phyloP scores from a whole-genome alignment of 2,329 filamentous ascomycete genomes.

The Xylogone sp. region DNA sequence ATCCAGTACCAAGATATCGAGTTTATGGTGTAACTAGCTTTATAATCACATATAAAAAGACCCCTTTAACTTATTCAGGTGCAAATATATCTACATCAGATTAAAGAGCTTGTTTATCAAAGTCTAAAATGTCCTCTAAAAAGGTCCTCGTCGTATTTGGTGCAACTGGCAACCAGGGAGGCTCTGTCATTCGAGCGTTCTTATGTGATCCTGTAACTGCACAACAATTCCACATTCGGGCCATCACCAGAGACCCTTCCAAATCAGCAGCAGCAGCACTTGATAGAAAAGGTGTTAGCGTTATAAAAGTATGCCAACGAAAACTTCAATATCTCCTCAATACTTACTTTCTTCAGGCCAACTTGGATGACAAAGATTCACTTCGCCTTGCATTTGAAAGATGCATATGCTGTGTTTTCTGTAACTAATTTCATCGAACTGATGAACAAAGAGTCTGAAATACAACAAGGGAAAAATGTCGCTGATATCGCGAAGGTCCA shows the following conservation, averaged over 20 bases:
- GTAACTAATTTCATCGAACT: constrained; percentile 22
- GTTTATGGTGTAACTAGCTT: too few species aligned
- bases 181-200: constrained; percentile 40
- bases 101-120: background rate
- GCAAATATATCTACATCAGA: background rate
- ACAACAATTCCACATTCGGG: constrained; percentile 40
- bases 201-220: constrained; percentile 35
- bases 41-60: background rate
- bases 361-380: constrained; percentile 36
- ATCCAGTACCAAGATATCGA: too few species aligned
- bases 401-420: constrained; percentile 16
- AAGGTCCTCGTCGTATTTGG: constrained; percentile 42
- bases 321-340: background rate
- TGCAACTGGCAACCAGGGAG: constrained; percentile 45
- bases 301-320: constrained; percentile 26
- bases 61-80: background rate
- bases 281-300: constrained; percentile 35
- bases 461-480: constrained; percentile 29
- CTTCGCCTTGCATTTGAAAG: constrained; percentile 26
- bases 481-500: constrained; percentile 30
- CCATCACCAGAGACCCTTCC: constrained; percentile 40
- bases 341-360: constrained; percentile 18
- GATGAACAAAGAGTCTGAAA: constrained; percentile 24
- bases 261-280: constrained; percentile 38
- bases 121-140: constrained; percentile 4